Percentiles rank a stretch among this genome's conserved stretches.
phyloP scores from a whole-genome alignment of 2,329 filamentous ascomycete species.

The Colletotrichum limetticola region DNA sequence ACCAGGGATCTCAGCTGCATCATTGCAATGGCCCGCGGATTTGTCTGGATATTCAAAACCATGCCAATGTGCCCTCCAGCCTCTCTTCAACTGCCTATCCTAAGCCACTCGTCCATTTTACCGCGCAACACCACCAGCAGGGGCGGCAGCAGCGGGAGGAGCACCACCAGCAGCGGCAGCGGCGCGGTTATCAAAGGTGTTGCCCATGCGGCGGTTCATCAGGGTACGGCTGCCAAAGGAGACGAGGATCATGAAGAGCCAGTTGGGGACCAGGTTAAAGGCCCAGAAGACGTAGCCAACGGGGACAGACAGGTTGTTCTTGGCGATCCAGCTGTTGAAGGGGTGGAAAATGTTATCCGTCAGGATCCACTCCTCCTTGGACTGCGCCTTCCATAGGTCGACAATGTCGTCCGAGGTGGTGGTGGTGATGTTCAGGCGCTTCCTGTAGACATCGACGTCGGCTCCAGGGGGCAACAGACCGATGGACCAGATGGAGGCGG shows the following conservation, averaged over 20 bases:
- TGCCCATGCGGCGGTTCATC: conserved; percentile 62
- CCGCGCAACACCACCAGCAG: conserved; percentile 17
- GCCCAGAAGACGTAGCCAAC: conserved; percentile 76
- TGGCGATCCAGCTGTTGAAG: conserved; percentile 74
- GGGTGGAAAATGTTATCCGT: conserved; percentile 79
- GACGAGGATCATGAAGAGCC: conserved; percentile 81
- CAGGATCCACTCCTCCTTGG: conserved; percentile 54
- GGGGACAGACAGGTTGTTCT: conserved; percentile 71
- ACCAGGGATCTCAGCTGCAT: not conserved
- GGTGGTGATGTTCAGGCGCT: conserved; percentile 76
- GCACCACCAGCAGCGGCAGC: conserved; percentile 10
- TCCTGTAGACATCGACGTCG: conserved; percentile 71
- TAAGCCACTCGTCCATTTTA: not conserved
- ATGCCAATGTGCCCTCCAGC: conserved; percentile 5
- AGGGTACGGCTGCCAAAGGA: conserved; percentile 78
- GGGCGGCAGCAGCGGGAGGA: conserved; percentile 10
- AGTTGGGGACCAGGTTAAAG: conserved; percentile 75
- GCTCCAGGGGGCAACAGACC: conserved; percentile 73
- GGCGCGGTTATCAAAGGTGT: conserved; percentile 12
- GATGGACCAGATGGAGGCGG: conserved; percentile 75
- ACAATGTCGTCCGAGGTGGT: conserved; percentile 72
- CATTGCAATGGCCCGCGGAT: not conserved
- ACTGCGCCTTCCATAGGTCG: conserved; percentile 63
- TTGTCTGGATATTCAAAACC: conserved; percentile 3
- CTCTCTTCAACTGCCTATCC: not conserved